Base-by-base conservation (phyloP, 2,329 filamentous ascomycete genomes). In the Paradendryphiella salina region DNA sequence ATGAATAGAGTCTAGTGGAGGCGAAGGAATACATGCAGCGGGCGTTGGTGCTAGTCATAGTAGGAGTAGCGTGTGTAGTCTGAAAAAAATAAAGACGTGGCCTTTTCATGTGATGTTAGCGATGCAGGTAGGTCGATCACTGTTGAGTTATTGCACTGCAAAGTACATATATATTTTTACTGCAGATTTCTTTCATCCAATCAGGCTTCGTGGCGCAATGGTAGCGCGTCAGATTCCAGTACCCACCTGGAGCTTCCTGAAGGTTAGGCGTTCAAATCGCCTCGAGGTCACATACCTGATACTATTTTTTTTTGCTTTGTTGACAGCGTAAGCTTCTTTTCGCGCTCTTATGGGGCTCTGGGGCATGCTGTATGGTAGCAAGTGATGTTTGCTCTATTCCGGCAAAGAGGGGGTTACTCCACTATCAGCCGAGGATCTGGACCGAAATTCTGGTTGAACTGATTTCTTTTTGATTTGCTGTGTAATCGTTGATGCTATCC, bases 181-280 rank as follows among this genome's bases (percentile, higher is more conserved):
- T 34, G 13, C 0, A 0, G 5, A 29, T 7, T 43, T 18, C 10
- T 38, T 52, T 21, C 47, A 63, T 60, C 50, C 28, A 56, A 60
- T 42, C 36, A 56, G 61, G 60, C 62, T 52, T 50, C 49, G 54
- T 65, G 60, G 60, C 59, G 60, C 62, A 65, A 65, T 64, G 60
- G 62, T 65, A 65, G 62, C 62, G 62, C 62, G 62, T 64, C 60
- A 65, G 62, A 65, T 65, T 65, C 62, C 62, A 63, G 62, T 58
- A 46, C n/a, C 11, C 26, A 40, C 23, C 50, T 61, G 56, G 56
- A 60, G 49, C 48, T 38, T 55, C 60, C 62, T 65, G 62, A 64
- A 65, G 62, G 62, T 57, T 65, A 60, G 52, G 59, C 45, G 63
- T 65, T 64, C 63, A 56, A 65, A 63, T 64, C 63, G 43, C 56